Percentiles rank a stretch among this genome's conserved stretches.
These are phyloP conservation scores for Kernera saxatilis DNA, from an alignment of 345 rosid genomes.

Conservation along the genomic window DNA sequence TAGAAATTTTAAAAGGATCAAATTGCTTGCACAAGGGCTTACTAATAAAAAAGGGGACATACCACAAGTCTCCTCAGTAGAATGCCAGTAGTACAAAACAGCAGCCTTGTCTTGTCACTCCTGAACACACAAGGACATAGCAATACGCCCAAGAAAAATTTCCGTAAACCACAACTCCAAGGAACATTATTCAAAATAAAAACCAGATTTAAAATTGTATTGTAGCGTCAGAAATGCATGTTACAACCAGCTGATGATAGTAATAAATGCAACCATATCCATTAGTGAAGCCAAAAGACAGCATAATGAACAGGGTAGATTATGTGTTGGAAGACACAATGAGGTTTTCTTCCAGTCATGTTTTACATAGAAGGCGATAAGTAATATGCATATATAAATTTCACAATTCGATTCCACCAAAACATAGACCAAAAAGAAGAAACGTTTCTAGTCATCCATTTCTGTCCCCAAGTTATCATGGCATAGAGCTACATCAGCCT, in stretches of 20 bases:
- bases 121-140: slow-evolving; percentile 36
- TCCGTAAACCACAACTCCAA: not conserved
- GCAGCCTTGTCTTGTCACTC: slow-evolving; percentile 83
- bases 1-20: not conserved
- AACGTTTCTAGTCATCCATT: too few species aligned
- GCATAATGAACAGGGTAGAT: not conserved
- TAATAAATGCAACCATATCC: not conserved
- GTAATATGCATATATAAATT: not conserved
- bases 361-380: not conserved
- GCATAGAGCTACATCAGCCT: too few species aligned
- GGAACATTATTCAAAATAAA: not conserved
- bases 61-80: slow-evolving; percentile 80
- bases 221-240: not conserved
- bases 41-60: slow-evolving; percentile 14
- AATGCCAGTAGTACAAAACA: slow-evolving; percentile 89
- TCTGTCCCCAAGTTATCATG: too few species aligned
- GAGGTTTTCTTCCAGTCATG: not conserved
- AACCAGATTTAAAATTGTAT: not conserved
- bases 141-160: not conserved
- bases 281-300: not conserved
- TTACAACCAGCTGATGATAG: not conserved
- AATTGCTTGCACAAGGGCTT: not conserved
- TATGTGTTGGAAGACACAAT: not conserved
- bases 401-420: not conserved
- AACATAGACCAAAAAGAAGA: not conserved